Conservation (phyloP, 192 early-diverging fungal species). For the Powellomyces hirtus region DNA sequence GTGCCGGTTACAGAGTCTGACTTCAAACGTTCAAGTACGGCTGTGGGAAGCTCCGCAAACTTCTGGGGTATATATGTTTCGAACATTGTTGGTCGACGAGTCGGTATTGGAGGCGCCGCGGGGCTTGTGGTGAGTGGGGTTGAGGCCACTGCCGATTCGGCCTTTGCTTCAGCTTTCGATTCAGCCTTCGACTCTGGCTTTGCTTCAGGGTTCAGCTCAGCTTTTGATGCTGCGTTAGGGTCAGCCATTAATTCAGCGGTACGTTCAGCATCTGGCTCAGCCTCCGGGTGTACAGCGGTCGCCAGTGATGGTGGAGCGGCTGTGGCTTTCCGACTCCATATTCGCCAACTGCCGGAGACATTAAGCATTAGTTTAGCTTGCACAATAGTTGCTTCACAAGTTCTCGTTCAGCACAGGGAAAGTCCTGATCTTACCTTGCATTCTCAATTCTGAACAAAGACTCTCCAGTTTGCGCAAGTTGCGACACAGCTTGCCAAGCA, state of each 20-base stretch:
- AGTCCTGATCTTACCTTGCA: not conserved
- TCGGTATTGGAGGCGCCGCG: not conserved
- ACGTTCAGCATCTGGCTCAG: too few species aligned
- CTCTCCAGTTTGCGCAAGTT: not conserved
- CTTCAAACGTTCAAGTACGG: conserved; percentile 8
- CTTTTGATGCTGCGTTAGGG: too few species aligned
- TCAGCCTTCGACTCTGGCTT: not conserved
- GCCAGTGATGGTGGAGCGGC: not conserved
- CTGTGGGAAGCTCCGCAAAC: not conserved
- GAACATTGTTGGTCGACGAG: not conserved
- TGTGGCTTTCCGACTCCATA: not conserved
- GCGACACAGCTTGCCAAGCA: not conserved
- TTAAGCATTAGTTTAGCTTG: too few species aligned
- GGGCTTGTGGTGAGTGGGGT: not conserved
- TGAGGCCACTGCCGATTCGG: not conserved
- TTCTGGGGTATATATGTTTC: conserved; percentile 1
- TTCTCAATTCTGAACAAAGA: not conserved
- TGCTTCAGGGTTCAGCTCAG: not conserved
- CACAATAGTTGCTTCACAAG: too few species aligned
- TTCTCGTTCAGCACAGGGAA: not conserved
- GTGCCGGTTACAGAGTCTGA: conserved; percentile 12
- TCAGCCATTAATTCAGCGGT: too few species aligned
- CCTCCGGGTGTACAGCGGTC: too few species aligned
- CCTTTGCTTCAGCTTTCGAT: not conserved
- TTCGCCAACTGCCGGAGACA: conserved; percentile 8